Percentiles rank a stretch among this genome's conserved stretches.
Evolutionary conservation across 73 alveolate species (phyloP).

Genomic region (Symbiodinium natans): DNA sequence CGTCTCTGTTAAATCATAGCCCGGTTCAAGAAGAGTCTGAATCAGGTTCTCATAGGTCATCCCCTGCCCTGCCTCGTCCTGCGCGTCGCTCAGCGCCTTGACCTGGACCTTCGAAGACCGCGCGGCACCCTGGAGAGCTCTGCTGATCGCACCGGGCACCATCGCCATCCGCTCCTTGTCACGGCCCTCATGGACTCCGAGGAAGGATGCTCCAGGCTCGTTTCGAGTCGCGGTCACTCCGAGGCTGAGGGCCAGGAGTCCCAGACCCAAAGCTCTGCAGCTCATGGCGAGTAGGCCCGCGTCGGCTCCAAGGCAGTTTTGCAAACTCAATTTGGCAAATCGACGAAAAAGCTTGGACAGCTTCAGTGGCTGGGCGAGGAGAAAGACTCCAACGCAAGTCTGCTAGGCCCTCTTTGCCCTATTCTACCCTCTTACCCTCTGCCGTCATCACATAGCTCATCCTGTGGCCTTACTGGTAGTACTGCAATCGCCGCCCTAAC

Average conservation of each 20-base stretch:
- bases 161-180: not conserved
- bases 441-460: not conserved
- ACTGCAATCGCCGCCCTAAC: not conserved
- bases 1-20: too few relatives aligned
- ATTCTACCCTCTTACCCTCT: too few relatives aligned
- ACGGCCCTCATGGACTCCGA: not conserved
- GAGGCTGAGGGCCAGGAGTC: not conserved
- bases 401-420: too few relatives aligned
- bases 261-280: not conserved
- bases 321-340: not conserved
- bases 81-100: not conserved
- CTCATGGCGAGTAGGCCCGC: too few relatives aligned
- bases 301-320: not conserved
- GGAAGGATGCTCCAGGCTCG: not conserved
- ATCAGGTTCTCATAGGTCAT: too few relatives aligned
- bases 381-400: too few relatives aligned
- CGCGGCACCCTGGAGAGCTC: not conserved
- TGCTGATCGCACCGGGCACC: conserved; percentile 12
- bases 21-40: too few relatives aligned
- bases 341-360: not conserved
- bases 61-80: not conserved
- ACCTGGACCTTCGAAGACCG: not conserved
- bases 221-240: not conserved
- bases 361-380: not conserved
- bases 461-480: not conserved